Evolutionary conservation across 495 filamentous ascomycete genomes (phyloP), one percentile per base, ranked within the genome.

Genomic region (Penicillium herquei): DNA sequence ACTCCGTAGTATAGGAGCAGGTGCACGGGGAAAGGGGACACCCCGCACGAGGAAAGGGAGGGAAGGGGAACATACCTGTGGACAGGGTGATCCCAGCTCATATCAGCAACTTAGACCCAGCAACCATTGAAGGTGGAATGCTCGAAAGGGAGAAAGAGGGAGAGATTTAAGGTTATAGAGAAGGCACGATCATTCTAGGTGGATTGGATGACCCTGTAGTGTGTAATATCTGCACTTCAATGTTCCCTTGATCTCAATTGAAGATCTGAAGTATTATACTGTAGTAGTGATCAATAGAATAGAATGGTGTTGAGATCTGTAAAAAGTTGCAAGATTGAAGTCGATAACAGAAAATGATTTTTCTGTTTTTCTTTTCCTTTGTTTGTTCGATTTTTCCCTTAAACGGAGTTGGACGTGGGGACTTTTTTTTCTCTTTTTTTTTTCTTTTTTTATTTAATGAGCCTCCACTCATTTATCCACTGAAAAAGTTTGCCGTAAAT

Each of bases 51-150:
- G 51, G 11, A 37, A 56, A 55, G 53, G 49, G 49, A 48, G 52
- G 41, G 49, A 59, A 63, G 54, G 58, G 58, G 54, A 21, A 21
- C 79, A 78, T 83, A 88, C 87, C 87, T 89, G 74, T 86, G 84
- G 68, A 80, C 79, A 68, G 77, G 80, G 70, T 85, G 80, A 78
- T 89, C 86, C 80, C 83, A 88, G 83, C 84, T 90, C 87, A 90
- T 90, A 70, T 73, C 74, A 72, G 73, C 72, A 74, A 72, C 65
- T 62, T 54, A 14, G 58, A 65, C 70, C 70, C 62, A 67, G 72
- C 71, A 73, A 77, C 68, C 71, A 75, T 75, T 63, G 63, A 73
- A 69, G 55, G 64, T 59, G 58, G 69, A 72, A 74, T 74, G 69
- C 57, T 63, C 43, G 59, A 34, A 7, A 26, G 33, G 48, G 35